Evolutionary conservation across 2,329 filamentous ascomycete species (phyloP).

Genomic region (Orbilia quercus): DNA sequence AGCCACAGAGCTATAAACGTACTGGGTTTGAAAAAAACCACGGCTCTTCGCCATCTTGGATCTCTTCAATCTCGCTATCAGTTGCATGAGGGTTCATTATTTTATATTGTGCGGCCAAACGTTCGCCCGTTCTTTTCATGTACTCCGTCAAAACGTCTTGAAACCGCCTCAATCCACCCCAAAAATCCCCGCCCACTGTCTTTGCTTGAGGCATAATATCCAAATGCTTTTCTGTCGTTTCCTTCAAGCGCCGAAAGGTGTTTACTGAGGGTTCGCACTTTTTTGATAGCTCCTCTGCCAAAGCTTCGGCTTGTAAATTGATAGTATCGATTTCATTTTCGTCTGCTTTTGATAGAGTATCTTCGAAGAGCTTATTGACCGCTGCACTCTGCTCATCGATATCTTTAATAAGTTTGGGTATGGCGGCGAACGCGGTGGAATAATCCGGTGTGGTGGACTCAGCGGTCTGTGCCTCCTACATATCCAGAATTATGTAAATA

Average conservation of each 20-base stretch:
- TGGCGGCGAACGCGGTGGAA: not conserved
- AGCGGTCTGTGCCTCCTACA: not conserved
- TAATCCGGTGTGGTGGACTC: not conserved
- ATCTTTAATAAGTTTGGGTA: not conserved
- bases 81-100: conserved; percentile 21
- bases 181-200: not conserved
- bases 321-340: conserved; percentile 18
- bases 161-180: not conserved
- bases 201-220: not conserved
- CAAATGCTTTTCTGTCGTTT: not conserved
- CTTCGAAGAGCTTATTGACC: conserved; percentile 8
- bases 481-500: too few relatives aligned
- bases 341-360: conserved; percentile 4
- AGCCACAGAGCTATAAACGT: too few relatives aligned
- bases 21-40: conserved; percentile 22
- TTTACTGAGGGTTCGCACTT: not conserved
- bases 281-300: not conserved
- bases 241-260: not conserved
- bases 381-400: not conserved
- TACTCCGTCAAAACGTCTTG: not conserved
- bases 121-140: not conserved
- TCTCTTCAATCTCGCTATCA: conserved; percentile 10
- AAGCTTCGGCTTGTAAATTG: not conserved
- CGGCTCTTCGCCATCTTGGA: conserved; percentile 15
- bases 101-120: conserved; percentile 8